A percentile compares a stretch with the other conserved stretches of the same genome.
phyloP scores from a whole-genome alignment of 1,284 basidiomycete genomes.

The Boletus sp. region DNA sequence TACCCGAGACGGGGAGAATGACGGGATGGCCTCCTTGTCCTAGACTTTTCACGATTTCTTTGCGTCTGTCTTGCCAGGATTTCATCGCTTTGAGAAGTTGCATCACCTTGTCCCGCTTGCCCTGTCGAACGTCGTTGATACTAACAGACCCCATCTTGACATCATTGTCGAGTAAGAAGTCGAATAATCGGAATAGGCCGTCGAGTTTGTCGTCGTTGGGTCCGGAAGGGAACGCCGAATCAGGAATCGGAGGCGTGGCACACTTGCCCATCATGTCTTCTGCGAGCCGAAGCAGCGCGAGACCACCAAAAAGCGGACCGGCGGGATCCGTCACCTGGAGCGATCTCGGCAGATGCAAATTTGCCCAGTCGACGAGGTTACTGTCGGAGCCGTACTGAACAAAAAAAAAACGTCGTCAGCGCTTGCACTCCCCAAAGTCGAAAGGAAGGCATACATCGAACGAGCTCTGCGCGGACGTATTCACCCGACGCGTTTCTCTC shows the following conservation, averaged over 20 bases:
- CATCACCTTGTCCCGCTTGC: conserved; percentile 73
- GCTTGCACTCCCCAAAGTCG: not conserved
- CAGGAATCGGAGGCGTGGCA: conserved; percentile 64
- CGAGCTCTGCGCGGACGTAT: conserved; percentile 33
- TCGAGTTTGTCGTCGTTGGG: conserved; percentile 77
- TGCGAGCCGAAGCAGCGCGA: conserved; percentile 71
- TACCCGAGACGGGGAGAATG: conserved; percentile 9
- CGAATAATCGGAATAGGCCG: conserved; percentile 83
- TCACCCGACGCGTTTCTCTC: conserved; percentile 52
- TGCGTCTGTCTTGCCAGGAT: conserved; percentile 72
- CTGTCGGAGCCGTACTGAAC: conserved; percentile 37
- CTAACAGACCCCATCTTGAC: conserved; percentile 85
- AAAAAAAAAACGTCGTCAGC: not conserved
- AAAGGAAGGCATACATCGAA: conserved; percentile 33
- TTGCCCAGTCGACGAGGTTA: conserved; percentile 80
- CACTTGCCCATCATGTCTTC: conserved; percentile 72
- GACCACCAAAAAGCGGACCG: conserved; percentile 56
- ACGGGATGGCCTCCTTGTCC: conserved; percentile 37
- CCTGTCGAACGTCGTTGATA: conserved; percentile 84
- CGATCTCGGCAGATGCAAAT: conserved; percentile 68
- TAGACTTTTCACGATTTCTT: conserved; percentile 50
- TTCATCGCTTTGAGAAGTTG: conserved; percentile 74
- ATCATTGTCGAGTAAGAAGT: conserved; percentile 84
- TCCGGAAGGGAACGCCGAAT: conserved; percentile 71
- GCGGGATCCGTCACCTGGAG: conserved; percentile 57